Percentiles rank a stretch among this genome's conserved stretches.
Conservation (phyloP, 1,284 basidiomycete genomes). For the Ganoderma sp. region DNA sequence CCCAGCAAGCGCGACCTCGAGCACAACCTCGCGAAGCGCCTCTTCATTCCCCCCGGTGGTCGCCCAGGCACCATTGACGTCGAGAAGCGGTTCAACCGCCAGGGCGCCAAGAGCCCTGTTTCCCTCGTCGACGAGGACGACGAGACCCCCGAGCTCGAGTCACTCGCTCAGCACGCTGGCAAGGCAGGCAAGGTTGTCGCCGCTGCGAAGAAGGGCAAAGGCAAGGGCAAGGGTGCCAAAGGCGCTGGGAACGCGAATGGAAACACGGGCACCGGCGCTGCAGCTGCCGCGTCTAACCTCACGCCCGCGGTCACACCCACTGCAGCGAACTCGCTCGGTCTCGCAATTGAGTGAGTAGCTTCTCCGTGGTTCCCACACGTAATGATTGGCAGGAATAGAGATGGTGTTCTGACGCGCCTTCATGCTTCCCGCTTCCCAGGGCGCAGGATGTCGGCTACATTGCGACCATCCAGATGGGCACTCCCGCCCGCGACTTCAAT, state of each 20-base stretch:
- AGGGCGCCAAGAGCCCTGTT: constrained; percentile 26
- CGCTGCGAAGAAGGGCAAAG: constrained; percentile 20
- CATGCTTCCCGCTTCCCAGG: constrained; percentile 22
- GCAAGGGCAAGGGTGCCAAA: constrained; percentile 26
- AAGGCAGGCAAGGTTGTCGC: neutral
- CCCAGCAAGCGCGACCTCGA: constrained; percentile 58
- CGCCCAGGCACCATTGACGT: constrained; percentile 36
- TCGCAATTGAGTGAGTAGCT: constrained; percentile 69
- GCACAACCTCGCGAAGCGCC: constrained; percentile 59
- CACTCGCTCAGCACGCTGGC: constrained; percentile 21
- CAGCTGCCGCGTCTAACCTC: constrained; percentile 48
- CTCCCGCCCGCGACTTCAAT: constrained; percentile 72
- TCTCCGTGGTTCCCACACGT: neutral
- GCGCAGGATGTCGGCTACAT: constrained; percentile 66
- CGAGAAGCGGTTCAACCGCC: constrained; percentile 46
- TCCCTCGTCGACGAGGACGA: constrained; percentile 19
- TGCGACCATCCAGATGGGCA: constrained; percentile 78
- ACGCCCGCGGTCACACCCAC: constrained; percentile 60
- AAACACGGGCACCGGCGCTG: constrained; percentile 36
- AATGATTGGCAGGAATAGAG: neutral
- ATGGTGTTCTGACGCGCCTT: constrained; percentile 8
- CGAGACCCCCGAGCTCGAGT: constrained; percentile 6
- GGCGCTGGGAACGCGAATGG: constrained; percentile 21
- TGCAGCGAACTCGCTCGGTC: constrained; percentile 65
- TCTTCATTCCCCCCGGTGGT: constrained; percentile 43